Percentiles rank a stretch among this genome's conserved stretches.
phyloP scores from a whole-genome alignment of 495 filamentous ascomycete genomes.

The Zalerion maritima region DNA sequence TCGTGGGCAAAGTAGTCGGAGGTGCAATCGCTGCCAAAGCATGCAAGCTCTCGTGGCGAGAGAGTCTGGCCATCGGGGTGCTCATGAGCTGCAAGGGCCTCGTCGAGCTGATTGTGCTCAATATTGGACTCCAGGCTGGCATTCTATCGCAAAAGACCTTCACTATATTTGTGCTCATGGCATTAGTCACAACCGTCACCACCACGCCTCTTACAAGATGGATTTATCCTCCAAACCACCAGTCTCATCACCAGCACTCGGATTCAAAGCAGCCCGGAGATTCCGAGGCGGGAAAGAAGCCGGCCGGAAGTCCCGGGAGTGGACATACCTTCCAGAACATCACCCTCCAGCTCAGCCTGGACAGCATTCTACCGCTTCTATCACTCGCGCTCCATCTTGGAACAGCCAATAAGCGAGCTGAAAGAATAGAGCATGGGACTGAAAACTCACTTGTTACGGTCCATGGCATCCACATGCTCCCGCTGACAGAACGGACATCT shows the following conservation, averaged over 20 bases:
- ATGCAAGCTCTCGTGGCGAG: constrained; percentile 78
- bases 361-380: no score
- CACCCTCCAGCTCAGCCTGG: constrained; percentile 75
- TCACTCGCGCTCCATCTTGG: no score
- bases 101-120: constrained; percentile 92
- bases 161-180: constrained; percentile 98
- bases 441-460: constrained; percentile 51
- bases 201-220: constrained; percentile 70
- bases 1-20: constrained; percentile 72
- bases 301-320: no score
- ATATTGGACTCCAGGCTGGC: constrained; percentile 84
- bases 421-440: no score
- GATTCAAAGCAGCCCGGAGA: no score
- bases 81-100: constrained; percentile 98
- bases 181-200: constrained; percentile 78
- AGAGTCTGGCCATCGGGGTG: constrained; percentile 80
- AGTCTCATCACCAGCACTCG: no score
- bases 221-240: constrained; percentile 82
- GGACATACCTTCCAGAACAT: no score
- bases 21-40: constrained; percentile 66
- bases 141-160: constrained; percentile 81
- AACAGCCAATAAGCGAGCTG: no score
- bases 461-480: constrained; percentile 72
- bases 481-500: constrained; percentile 84
- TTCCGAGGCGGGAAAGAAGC: constrained; percentile 29